These are phyloP conservation scores for Xylaria flabelliformis DNA, from an alignment of 495 filamentous ascomycete species.

Conservation along the genomic window DNA sequence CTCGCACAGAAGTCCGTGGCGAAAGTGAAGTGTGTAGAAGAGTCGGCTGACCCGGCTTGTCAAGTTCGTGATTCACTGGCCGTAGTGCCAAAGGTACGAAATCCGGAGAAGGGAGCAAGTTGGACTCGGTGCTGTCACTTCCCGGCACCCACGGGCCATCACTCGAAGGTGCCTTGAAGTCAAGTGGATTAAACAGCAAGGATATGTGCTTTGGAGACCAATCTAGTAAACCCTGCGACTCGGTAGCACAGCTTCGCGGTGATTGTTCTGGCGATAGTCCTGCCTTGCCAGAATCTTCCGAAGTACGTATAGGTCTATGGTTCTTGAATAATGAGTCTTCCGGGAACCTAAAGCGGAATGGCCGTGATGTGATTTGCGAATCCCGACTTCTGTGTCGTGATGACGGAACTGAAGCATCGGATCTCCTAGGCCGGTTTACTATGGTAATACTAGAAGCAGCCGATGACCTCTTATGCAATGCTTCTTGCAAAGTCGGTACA, in stretches of 20 bases:
- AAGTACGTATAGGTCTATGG: neutral
- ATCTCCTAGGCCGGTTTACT: slow-evolving; percentile 27
- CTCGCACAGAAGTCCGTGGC: slow-evolving; percentile 6
- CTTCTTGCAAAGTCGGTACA: slow-evolving; percentile 44
- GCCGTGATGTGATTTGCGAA: slow-evolving; percentile 14
- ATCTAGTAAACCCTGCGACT: slow-evolving; percentile 33
- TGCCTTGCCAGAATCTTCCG: neutral
- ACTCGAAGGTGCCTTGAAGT: slow-evolving; percentile 33
- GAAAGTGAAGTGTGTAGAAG: neutral
- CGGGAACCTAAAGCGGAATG: slow-evolving; percentile 34
- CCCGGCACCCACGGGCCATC: slow-evolving; percentile 21
- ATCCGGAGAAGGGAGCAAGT: slow-evolving; percentile 29
- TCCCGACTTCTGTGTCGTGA: neutral
- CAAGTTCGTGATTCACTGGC: neutral
- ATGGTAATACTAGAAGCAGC: slow-evolving; percentile 30
- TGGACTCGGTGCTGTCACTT: slow-evolving; percentile 4
- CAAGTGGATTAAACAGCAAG: slow-evolving; percentile 36
- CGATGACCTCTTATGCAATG: slow-evolving; percentile 35
- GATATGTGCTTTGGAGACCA: slow-evolving; percentile 39
- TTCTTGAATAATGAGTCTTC: slow-evolving; percentile 29
- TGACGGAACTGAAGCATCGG: slow-evolving; percentile 20
- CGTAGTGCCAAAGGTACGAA: slow-evolving; percentile 20
- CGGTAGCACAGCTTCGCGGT: neutral
- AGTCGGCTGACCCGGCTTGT: neutral
- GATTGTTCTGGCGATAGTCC: neutral